These are phyloP conservation scores for Hysterangium stoloniferum DNA, from an alignment of 768 basidiomycete genomes.

Conservation along the genomic window DNA sequence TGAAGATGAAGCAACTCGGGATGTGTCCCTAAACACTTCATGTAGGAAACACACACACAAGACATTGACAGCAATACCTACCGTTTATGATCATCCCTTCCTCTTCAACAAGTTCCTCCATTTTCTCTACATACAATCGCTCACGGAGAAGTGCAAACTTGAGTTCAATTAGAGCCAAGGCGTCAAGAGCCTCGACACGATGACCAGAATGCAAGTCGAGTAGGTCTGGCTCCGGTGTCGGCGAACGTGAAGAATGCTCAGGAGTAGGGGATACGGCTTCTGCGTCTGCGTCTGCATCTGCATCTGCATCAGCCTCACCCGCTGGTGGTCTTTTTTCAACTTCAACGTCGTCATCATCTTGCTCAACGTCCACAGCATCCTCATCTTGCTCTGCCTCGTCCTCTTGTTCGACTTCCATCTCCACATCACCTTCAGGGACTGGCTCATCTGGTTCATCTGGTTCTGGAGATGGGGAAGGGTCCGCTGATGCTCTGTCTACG, in stretches of 20 bases:
- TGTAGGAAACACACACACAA: neutral
- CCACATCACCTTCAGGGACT: conserved; percentile 16
- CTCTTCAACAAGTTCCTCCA: conserved; percentile 87
- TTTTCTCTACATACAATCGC: conserved; percentile 85
- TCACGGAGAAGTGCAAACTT: conserved; percentile 86
- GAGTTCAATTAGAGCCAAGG: conserved; percentile 83
- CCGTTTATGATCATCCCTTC: conserved; percentile 73
- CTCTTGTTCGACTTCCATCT: conserved; percentile 18
- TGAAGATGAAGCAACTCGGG: conserved; percentile 83
- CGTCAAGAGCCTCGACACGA: conserved; percentile 81
- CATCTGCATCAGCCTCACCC: conserved; percentile 5
- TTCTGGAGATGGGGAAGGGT: conserved; percentile 20
- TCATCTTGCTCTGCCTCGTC: conserved; percentile 22
- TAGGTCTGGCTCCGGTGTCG: conserved; percentile 11
- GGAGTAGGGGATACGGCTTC: conserved; percentile 13
- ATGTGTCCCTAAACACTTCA: conserved; percentile 52
- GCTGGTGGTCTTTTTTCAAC: conserved; percentile 9
- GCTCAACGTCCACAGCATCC: conserved; percentile 17
- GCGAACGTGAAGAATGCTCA: conserved; percentile 9
- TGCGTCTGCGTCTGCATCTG: conserved; percentile 4
- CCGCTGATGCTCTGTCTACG: neutral
- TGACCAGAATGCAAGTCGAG: conserved; percentile 74
- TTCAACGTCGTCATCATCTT: conserved; percentile 10
- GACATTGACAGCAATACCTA: conserved; percentile 27
- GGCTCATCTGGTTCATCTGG: conserved; percentile 10